A percentile compares a stretch with the other conserved stretches of the same genome.
Conservation (phyloP, 2,329 filamentous ascomycete genomes). For the Cladophialophora carrionii region DNA sequence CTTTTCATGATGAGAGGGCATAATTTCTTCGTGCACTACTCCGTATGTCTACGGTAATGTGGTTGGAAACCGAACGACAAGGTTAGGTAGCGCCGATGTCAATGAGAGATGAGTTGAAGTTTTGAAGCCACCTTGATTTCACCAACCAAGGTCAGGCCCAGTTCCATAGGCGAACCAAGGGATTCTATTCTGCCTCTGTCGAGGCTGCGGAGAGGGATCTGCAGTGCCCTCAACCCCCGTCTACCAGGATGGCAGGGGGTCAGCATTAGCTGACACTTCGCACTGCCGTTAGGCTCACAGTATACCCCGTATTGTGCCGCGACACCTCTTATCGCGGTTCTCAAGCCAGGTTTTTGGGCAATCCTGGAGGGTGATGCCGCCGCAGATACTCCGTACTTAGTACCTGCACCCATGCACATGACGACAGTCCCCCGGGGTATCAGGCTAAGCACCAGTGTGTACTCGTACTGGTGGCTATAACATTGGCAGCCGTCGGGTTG, state of each 20-base stretch:
- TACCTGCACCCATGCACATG: not conserved
- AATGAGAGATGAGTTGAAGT: constrained; percentile 8
- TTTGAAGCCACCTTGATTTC: not conserved
- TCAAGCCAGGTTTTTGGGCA: not conserved
- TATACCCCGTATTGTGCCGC: not conserved
- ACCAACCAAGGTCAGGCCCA: not conserved
- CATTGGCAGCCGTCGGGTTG: not conserved
- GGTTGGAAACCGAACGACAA: not conserved
- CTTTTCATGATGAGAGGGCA: constrained; percentile 11
- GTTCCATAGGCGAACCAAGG: not conserved
- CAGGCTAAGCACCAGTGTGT: not conserved
- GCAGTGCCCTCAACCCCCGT: not conserved
- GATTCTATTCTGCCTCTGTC: not conserved
- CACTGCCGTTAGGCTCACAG: not conserved
- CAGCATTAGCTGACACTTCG: not conserved
- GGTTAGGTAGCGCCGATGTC: not conserved
- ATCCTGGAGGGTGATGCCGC: too few species aligned
- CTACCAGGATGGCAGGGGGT: not conserved
- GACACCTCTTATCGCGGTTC: not conserved
- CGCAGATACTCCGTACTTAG: not conserved
- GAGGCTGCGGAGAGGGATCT: not conserved
- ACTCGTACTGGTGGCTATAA: not conserved
- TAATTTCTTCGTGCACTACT: not conserved
- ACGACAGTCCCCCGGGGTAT: not conserved
- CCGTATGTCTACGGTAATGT: not conserved